Evolutionary conservation across 352 stramenopile species (phyloP).

Genomic region (Globisporangium nunn): DNA sequence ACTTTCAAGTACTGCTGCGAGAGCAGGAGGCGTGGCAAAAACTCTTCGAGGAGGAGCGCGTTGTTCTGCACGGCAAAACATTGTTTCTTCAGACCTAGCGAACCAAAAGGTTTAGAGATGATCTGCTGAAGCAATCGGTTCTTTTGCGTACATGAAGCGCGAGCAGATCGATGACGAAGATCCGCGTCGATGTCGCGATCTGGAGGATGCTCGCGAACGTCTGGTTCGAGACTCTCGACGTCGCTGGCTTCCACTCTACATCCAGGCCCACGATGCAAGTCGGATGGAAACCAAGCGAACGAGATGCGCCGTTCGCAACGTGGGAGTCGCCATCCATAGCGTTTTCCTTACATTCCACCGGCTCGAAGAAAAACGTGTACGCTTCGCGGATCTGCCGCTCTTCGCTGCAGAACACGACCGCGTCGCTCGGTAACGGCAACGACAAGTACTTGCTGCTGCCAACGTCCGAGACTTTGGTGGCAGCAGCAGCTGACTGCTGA

Average conservation of each 20-base stretch:
- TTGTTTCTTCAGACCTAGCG: no score
- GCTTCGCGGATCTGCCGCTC: conserved; percentile 20
- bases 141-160: conserved; percentile 35
- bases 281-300: not conserved
- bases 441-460: conserved; percentile 19
- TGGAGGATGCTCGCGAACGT: conserved; percentile 55
- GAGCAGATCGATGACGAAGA: conserved; percentile 58
- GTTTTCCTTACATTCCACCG: not conserved
- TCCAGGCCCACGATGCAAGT: conserved; percentile 38
- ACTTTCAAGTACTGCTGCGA: conserved; percentile 37
- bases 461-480: not conserved
- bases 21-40: conserved; percentile 31
- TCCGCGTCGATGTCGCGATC: conserved; percentile 32
- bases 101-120: no score
- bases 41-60: conserved; percentile 36
- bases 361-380: conserved; percentile 22
- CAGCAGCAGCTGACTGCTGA: not conserved
- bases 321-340: not conserved
- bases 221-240: conserved; percentile 18
- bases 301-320: no score
- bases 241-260: conserved; percentile 57
- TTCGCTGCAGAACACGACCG: conserved; percentile 36
- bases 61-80: conserved; percentile 19
- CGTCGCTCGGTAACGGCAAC: conserved; percentile 14
- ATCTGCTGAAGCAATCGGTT: no score